Evolutionary conservation across 805 yeast genomes (phyloP), one percentile per base, ranked within the genome.

Genomic region (Pichia deserticola): DNA sequence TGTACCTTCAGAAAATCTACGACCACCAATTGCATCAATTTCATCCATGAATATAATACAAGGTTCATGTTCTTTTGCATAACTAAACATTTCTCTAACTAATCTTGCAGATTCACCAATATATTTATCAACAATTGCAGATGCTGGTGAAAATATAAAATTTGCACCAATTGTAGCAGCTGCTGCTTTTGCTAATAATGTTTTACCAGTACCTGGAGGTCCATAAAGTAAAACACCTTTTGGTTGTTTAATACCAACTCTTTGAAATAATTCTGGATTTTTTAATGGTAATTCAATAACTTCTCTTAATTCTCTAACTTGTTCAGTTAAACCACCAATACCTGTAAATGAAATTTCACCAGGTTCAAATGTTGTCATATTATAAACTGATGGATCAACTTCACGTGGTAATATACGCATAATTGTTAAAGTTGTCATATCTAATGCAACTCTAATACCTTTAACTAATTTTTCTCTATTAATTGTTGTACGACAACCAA

Each of bases 151-250:
- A 62, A 93, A 93, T 55, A 92, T 92, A 72, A 92, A 92, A 70
- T 92, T 92, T 36, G 97, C 97, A 49, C 98, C 98, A 62, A 93
- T 89, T 5, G 98, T 93, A 41, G 98, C 98, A 5, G 99, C 98
- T 42, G 90, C 97, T 0, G 98, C 98, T 63, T 93, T 90, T 15
- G 99, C 99, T 62, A 92, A 76, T 52, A 92, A 73, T 0, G 99
- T 92, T 67, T 92, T 92, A 64, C 99, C 98, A 0, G 99, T 93
- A 61, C 99, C 99, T 28, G 99, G 99, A 7, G 99, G 99, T 7
- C 99, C 99, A 64, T 93, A 93, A 47, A 93, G 75, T 54, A 93
- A 73, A 30, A 92, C 98, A 67, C 98, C 99, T 69, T 93, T 93
- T 51, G 99, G 99, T n/a, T 97, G 96, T 65, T 89, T 89, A 68